Conservation (phyloP, 805 yeast species). For the Yamadazyma scolyti region DNA sequence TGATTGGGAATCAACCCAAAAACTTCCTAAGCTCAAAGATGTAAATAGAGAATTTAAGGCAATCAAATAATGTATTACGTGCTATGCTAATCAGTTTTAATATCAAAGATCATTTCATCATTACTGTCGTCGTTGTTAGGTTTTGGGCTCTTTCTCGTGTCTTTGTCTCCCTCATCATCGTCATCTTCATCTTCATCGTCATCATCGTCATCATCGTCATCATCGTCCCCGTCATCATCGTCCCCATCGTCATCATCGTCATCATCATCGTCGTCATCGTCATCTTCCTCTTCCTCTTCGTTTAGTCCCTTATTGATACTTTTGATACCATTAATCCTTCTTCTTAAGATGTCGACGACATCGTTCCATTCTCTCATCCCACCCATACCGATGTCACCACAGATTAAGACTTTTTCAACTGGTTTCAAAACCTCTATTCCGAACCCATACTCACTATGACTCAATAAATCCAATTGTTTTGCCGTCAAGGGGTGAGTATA, state of each 20-base stretch:
- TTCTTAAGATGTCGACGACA: conserved; percentile 38
- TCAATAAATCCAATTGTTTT: conserved; percentile 31
- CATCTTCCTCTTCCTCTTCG: conserved; percentile 30
- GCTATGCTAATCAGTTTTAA: conserved; percentile 9
- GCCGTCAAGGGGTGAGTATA: conserved; percentile 45
- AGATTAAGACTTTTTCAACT: conserved; percentile 43
- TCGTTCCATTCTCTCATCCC: conserved; percentile 49
- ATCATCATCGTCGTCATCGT: conserved; percentile 35
- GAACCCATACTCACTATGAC: conserved; percentile 35
- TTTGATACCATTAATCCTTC: conserved; percentile 26
- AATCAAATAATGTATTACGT: neutral
- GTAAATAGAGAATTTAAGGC: conserved; percentile 3
- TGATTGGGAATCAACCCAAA: too few relatives aligned
- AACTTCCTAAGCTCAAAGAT: too few relatives aligned
- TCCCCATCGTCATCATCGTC: conserved; percentile 36
- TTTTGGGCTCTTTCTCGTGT: conserved; percentile 16
- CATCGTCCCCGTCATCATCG: conserved; percentile 37
- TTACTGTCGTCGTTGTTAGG: conserved; percentile 8
- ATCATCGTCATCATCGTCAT: conserved; percentile 32
- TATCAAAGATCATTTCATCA: conserved; percentile 21
- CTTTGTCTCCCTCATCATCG: conserved; percentile 5
- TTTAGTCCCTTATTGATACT: conserved; percentile 18
- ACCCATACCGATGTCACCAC: conserved; percentile 50
- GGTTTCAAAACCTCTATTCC: conserved; percentile 44
- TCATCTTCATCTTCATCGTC: conserved; percentile 17